Evolutionary conservation across 2,329 filamentous ascomycete species (phyloP), one percentile per base, ranked within the genome.

Genomic region (Aureobasidium leucospermi): DNA sequence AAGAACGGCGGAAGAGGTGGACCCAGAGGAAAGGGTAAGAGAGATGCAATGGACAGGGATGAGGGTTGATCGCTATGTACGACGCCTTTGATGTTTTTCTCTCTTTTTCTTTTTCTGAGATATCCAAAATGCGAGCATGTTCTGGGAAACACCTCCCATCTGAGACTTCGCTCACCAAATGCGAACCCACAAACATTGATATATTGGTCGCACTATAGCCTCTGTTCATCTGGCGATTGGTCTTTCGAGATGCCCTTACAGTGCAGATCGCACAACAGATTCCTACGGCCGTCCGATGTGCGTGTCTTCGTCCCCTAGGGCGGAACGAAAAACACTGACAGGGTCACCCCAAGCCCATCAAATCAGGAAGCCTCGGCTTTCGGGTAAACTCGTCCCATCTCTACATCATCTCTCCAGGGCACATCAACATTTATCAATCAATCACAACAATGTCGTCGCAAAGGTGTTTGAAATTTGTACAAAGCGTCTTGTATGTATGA

Each of bases 1-100:
- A 67, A 82, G 81, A 49, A 79, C 67, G 64, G 79, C 70, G 64
- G 79, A 70, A 69, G 80, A 73, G 39, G 73, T 71, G 46, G 76
- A 71, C 52, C 68, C 73, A 73, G 81, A 78, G 76, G 78, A 41
- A 82, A 80, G 67, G 78, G 77, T 53, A 48, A 48, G 42, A 74
- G 82, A 61, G 82, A 85, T 70, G 78, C 85, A 52, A 91, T 91
- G 88, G 89, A 93, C 73, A 78, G 79, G 41, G 89, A 90, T 66
- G 88, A 92, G 72, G 84, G 86, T 15, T 72, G 47, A 63, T 41
- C 9, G 28, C 19, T 52, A 13, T 15, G n/a, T 9, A 16, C 1
- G 13, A 36, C 34, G 2, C 10, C 38, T 23, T 16, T 19, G n/a
- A 23, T 42, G 15, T 16, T 42, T 7, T 7, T 16, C 6, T 16